phyloP scores from a whole-genome alignment of 495 filamentous ascomycete genomes.

The Lepraria neglecta region DNA sequence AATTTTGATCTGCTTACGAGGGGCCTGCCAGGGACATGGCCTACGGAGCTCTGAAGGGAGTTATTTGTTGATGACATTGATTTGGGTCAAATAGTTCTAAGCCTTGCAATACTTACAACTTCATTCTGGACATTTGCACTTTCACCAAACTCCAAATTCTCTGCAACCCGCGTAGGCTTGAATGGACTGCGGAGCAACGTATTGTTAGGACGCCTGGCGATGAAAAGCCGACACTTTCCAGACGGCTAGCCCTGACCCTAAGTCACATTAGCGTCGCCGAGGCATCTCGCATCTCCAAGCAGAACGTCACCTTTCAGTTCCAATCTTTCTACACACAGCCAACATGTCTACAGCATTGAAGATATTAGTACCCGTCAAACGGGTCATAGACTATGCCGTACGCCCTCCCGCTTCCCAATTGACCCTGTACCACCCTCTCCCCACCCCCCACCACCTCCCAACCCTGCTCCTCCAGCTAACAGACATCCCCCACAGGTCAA shows the following conservation, averaged over 20 bases:
- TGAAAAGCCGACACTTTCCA: too few species aligned
- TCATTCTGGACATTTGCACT: too few species aligned
- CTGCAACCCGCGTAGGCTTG: too few species aligned
- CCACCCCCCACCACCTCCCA: constrained; percentile 2
- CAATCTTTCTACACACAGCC: neutral
- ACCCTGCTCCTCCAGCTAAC: constrained; percentile 6
- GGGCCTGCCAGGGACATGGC: neutral
- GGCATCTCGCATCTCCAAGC: neutral
- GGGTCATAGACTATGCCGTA: constrained; percentile 99
- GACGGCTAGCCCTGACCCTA: too few species aligned
- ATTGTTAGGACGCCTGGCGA: too few species aligned
- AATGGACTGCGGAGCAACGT: too few species aligned
- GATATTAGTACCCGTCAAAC: constrained; percentile 93
- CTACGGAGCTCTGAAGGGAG: neutral
- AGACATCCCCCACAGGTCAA: constrained; percentile 60
- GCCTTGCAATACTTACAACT: too few species aligned
- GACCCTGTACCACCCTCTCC: neutral
- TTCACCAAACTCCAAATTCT: too few species aligned
- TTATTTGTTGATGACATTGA: too few species aligned
- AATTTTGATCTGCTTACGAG: neutral
- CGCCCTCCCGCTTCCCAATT: constrained; percentile 27
- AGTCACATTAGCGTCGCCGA: neutral
- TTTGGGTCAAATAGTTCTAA: too few species aligned
- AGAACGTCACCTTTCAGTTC: neutral
- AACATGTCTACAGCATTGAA: constrained; percentile 70